Evolutionary conservation across 2,329 filamentous ascomycete genomes (phyloP), one percentile per base, ranked within the genome.

Genomic region (Apiospora koreana): DNA sequence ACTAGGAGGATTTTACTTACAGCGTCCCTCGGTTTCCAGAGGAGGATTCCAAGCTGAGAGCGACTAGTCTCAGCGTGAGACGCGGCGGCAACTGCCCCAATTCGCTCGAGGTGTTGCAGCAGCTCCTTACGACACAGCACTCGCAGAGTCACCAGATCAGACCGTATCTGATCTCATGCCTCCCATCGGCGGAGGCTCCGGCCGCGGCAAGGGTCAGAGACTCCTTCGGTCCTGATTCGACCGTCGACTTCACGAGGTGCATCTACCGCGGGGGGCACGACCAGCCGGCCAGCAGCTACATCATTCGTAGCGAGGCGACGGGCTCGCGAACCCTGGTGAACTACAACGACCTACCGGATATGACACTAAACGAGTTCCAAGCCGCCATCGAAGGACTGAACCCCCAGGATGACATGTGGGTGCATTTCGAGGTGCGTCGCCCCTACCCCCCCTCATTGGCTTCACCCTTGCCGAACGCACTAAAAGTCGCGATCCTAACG

Each of bases 11-110:
- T 35, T 35, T 31, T 23, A n/a, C 65, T 10, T 50, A 67, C 77
- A 93, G 90, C 72, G 86, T 93, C 43, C 88, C 91, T 3, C 82
- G 88, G 76, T 94, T 89, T 77, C 92, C 92, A 1, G 80, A 80
- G 8, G 92, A 94, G 81, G 92, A 95, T 82, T 86, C 89, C 65
- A 94, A 94, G 80, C 83, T 93, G 50, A 90, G 92, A 42, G 92
- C 92, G 23, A 87, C 87, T 2, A 83, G 77, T 31, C 78, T 92
- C 69, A 81, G 83, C 45, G 85, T 86, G 58, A 88, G 92, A 41
- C 87, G 92, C 35, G 92, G 93, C 68, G 92, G 92, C 42, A 95
- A 94, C 79, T 90, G 90, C 72, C 87, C 90, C 31, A 94, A 94
- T 78, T 88, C 88, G 3, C 86, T 94, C 43, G 87, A 94, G 77